Conservation (phyloP, 2,329 filamentous ascomycete species). For the Claviceps arundinis region DNA sequence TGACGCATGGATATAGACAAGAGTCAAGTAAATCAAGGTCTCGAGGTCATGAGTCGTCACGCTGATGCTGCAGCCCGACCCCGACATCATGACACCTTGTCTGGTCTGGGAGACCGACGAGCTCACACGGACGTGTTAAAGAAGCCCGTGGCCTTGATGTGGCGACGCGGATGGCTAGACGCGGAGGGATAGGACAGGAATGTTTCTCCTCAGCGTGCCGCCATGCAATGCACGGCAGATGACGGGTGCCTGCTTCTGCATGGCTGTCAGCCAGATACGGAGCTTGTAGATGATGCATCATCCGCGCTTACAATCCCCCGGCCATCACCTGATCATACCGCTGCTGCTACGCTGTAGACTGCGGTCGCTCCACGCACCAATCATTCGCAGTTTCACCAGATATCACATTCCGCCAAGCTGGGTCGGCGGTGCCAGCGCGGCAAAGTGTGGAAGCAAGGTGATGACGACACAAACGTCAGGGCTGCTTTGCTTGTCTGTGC, state of each 20-base stretch:
- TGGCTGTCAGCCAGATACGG: too few relatives aligned
- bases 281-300: neutral
- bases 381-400: neutral
- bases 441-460: neutral
- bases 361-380: neutral
- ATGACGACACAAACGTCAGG: neutral
- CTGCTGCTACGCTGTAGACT: neutral
- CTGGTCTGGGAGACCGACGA: too few relatives aligned
- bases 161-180: neutral
- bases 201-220: neutral
- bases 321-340: neutral
- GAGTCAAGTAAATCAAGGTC: too few relatives aligned
- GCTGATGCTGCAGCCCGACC: too few relatives aligned
- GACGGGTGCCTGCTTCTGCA: neutral
- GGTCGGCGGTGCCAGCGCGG: neutral
- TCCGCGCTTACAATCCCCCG: neutral
- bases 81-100: too few relatives aligned
- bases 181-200: too few relatives aligned
- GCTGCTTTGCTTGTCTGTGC: neutral
- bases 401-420: neutral
- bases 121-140: too few relatives aligned
- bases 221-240: neutral
- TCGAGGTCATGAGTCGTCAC: too few relatives aligned
- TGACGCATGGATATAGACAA: too few relatives aligned
- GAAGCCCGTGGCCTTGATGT: neutral